Evolutionary conservation across 1,284 basidiomycete species (phyloP), one percentile per base, ranked within the genome.

Genomic region (Leccinum solheimii): DNA sequence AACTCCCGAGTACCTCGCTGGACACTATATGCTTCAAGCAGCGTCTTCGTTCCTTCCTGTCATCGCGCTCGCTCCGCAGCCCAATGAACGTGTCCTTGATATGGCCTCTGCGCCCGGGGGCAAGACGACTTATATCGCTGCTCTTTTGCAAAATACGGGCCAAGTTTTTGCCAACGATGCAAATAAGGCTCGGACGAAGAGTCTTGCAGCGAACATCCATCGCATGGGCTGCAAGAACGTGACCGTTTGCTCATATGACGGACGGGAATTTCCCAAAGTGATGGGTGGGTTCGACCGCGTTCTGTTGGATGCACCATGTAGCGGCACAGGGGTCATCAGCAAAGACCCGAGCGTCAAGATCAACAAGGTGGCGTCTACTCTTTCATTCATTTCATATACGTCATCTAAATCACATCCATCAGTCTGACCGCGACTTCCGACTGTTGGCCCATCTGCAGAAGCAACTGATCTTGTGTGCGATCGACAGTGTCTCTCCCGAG

Each of bases 21-120:
- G 97, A 3, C 96, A 99, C 75, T 99, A 99, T 80, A 99, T 99
- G 94, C 91, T 99, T 19, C 97, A 99, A 80, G 95, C 97, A 4
- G 97, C 97, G 4, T 97, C 95, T 6, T 98, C 96, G 1, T 98
- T 99, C 84, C 83, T 99, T n/a, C 97, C 97, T 50, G 97, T 98
- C 69, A 96, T 99, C 68, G 95, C 97, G 1, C 88, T 99, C 43
- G 83, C 87, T 21, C 97, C 97, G 16, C 92, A 97, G 72, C 95
- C 95, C 1, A 86, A 93, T 66, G 97, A 99, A 76, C 91, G 96
- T 27, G 88, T 98, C 5, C 84, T 99, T 62, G 97, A 99, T 75
- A 99, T 99, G 97, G 96, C 97, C 2, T 97, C 95, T 55, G 96
- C 97, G 0, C 97, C 97, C 0, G 97, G 97, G 36, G 97, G 97